These are phyloP conservation scores for Trichoderma oligosporum DNA, from an alignment of 2,329 filamentous ascomycete species.

Conservation along the genomic window DNA sequence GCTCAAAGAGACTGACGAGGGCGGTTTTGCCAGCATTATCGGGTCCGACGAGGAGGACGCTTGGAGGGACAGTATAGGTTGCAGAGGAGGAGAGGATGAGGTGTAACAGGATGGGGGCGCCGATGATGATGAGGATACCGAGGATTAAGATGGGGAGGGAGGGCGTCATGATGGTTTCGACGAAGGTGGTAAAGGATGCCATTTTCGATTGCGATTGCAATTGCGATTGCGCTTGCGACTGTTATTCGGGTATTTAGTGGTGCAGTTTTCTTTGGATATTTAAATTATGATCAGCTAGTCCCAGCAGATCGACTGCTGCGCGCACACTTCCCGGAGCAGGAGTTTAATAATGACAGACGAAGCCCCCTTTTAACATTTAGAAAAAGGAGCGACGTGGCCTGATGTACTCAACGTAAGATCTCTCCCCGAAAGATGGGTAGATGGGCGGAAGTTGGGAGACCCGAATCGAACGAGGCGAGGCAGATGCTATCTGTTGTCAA, in stretches of 20 bases:
- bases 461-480: constrained; percentile 4
- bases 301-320: no score
- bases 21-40: constrained; percentile 83
- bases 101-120: constrained; percentile 76
- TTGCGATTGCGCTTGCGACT: constrained; percentile 6
- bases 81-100: constrained; percentile 64
- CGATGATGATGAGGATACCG: constrained; percentile 66
- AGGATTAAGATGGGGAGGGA: constrained; percentile 60
- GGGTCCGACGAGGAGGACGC: constrained; percentile 77
- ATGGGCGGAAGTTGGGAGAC: constrained; percentile 3
- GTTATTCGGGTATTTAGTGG: no score
- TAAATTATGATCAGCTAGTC: background rate
- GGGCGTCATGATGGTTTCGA: constrained; percentile 57
- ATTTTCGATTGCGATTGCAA: constrained; percentile 30
- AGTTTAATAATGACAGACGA: background rate
- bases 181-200: constrained; percentile 37
- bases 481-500: constrained; percentile 1
- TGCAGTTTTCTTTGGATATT: background rate
- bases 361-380: background rate
- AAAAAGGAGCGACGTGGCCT: constrained; percentile 3
- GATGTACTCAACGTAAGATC: background rate
- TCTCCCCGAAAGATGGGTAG: constrained; percentile 1
- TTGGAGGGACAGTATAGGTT: constrained; percentile 64
- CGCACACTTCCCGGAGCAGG: no score
- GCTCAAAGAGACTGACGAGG: constrained; percentile 70